These are phyloP conservation scores for Plasmodium berghei DNA, from an alignment of 169 alveolate genomes.

Conservation along the genomic window DNA sequence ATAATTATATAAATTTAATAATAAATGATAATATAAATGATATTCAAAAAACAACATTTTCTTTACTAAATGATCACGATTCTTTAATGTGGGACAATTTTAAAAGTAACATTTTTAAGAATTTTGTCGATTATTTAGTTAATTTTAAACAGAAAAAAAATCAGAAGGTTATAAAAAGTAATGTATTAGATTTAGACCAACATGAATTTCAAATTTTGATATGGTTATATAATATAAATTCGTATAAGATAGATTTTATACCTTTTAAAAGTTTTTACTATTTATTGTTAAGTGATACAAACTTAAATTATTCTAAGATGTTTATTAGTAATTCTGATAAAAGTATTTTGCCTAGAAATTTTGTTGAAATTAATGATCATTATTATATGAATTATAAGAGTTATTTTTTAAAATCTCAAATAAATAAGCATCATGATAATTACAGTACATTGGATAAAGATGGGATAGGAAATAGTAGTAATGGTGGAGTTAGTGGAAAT, in stretches of 20 bases:
- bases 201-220: conserved; percentile 76
- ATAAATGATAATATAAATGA: conserved; percentile 74
- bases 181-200: conserved; percentile 64
- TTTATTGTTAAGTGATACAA: conserved; percentile 55
- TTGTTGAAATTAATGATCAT: conserved; percentile 73
- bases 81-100: conserved; percentile 75
- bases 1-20: conserved; percentile 68
- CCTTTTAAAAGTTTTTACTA: conserved; percentile 72
- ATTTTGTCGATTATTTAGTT: conserved; percentile 63
- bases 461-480: neutral
- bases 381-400: conserved; percentile 65
- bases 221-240: conserved; percentile 70
- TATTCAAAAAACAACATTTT: conserved; percentile 69
- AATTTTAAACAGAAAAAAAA: conserved; percentile 50
- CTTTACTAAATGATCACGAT: conserved; percentile 75
- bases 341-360: conserved; percentile 13
- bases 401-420: conserved; percentile 50
- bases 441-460: neutral
- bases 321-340: conserved; percentile 52
- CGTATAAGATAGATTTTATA: conserved; percentile 45
- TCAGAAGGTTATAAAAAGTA: conserved; percentile 48
- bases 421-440: conserved; percentile 18
- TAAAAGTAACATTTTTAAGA: conserved; percentile 64
- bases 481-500: neutral
- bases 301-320: conserved; percentile 66